Percentiles rank a stretch among this genome's conserved stretches.
These are phyloP conservation scores for Neurospora hispaniola DNA, from an alignment of 495 filamentous ascomycete species.

Conservation along the genomic window DNA sequence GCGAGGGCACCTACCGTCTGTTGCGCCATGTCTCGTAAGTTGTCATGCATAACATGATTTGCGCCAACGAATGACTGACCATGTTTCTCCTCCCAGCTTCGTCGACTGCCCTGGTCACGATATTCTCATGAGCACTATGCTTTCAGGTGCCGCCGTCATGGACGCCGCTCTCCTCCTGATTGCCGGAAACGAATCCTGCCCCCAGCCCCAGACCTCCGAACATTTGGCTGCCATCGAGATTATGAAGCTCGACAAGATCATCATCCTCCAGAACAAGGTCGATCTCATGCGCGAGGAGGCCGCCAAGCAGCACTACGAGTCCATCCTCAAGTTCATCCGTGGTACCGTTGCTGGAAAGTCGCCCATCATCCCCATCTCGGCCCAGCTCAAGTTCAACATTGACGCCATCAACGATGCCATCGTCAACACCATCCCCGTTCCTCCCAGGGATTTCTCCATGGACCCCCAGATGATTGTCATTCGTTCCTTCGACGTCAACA, in stretches of 20 bases:
- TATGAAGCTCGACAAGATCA: constrained; percentile 96
- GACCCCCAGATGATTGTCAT: constrained; percentile 98
- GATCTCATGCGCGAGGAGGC: constrained; percentile 92
- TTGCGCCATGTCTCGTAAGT: constrained; percentile 81
- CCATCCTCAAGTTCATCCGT: constrained; percentile 93
- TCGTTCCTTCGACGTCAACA: constrained; percentile 98
- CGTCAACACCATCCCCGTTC: constrained; percentile 85
- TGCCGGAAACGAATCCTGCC: constrained; percentile 97
- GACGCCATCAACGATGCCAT: constrained; percentile 94
- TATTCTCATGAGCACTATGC: constrained; percentile 99
- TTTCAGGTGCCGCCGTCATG: constrained; percentile 99
- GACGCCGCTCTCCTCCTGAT: constrained; percentile 93
- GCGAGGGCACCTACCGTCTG: constrained; percentile 70
- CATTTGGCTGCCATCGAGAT: constrained; percentile 98
- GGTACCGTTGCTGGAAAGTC: constrained; percentile 94
- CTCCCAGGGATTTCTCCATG: constrained; percentile 74
- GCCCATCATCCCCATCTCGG: constrained; percentile 95
- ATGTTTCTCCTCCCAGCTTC: constrained; percentile 44
- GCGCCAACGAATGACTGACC: constrained; percentile 2
- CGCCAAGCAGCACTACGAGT: constrained; percentile 85
- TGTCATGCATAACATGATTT: not conserved
- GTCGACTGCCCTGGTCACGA: constrained; percentile 99
- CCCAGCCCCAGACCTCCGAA: constrained; percentile 97
- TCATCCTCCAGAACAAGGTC: constrained; percentile 99
- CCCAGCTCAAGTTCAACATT: constrained; percentile 98